Conservation (phyloP, 1,284 basidiomycete genomes). For the Moniliella sp. region DNA sequence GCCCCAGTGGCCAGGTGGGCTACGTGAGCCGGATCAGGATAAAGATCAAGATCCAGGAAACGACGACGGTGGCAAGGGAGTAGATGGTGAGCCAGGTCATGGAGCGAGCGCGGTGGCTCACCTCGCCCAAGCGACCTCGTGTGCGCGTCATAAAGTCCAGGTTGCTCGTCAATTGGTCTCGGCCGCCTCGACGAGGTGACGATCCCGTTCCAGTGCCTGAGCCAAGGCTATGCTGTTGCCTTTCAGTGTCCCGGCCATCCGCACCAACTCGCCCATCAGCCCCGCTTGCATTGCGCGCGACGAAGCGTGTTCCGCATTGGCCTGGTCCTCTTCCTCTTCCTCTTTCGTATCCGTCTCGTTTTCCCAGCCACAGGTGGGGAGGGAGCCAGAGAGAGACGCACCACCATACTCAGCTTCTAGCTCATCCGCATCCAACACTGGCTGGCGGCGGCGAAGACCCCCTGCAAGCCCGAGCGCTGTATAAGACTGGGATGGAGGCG, state of each 20-base stretch:
- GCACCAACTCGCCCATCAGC: constrained; percentile 25
- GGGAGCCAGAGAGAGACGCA: no score
- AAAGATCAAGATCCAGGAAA: constrained; percentile 29
- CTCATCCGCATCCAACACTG: no score
- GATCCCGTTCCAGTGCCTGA: constrained; percentile 26
- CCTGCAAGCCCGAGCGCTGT: no score
- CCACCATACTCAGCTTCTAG: no score
- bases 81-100: constrained; percentile 31
- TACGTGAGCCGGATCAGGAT: constrained; percentile 26
- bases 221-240: constrained; percentile 21
- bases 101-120: constrained; percentile 19
- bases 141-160: constrained; percentile 30
- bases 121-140: constrained; percentile 22
- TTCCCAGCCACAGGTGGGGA: no score
- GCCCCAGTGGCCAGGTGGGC: no score
- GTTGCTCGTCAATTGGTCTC: constrained; percentile 14
- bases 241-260: constrained; percentile 26
- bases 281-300: constrained; percentile 22
- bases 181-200: constrained; percentile 21
- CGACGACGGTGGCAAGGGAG: constrained; percentile 15
- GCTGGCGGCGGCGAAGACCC: no score
- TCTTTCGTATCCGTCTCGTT: no score
- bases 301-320: constrained; percentile 3
- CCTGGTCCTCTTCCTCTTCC: no score
- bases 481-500: no score